A percentile compares a stretch with the other conserved stretches of the same genome.
These are phyloP conservation scores for Bruguiera hainesii DNA, from an alignment of 441 rosid species.

Conservation along the genomic window DNA sequence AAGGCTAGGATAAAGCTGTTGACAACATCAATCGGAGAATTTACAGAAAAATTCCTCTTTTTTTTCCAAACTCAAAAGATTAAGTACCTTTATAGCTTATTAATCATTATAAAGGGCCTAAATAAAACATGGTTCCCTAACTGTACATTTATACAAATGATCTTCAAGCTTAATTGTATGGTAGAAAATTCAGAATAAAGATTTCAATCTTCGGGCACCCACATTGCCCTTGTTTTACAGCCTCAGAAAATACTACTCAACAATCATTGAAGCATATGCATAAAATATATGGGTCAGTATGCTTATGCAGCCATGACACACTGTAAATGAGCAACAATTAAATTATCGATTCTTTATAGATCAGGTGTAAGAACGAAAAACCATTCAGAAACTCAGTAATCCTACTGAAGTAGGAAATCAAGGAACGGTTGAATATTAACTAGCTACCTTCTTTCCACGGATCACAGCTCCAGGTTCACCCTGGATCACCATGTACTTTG, in stretches of 20 bases:
- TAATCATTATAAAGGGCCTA: conserved; percentile 10
- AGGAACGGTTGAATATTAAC: not conserved
- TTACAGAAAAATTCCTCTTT: not conserved
- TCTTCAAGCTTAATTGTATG: not conserved
- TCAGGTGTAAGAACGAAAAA: not conserved
- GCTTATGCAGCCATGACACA: not conserved
- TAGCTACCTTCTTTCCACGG: conserved; percentile 53
- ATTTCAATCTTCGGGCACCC: not conserved
- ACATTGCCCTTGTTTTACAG: not conserved
- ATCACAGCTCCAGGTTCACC: conserved; percentile 61
- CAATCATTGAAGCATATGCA: conserved; percentile 1
- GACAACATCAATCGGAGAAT: conserved; percentile 15
- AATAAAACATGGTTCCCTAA: not conserved
- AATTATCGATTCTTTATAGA: no score
- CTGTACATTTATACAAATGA: not conserved
- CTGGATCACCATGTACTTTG: conserved; percentile 62
- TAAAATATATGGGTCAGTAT: not conserved
- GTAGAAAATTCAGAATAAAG: not conserved
- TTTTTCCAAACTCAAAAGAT: conserved; percentile 1
- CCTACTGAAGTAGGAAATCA: not conserved
- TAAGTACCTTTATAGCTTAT: not conserved
- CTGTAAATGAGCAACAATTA: not conserved
- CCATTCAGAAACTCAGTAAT: not conserved
- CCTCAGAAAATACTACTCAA: not conserved
- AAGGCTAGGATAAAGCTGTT: not conserved